Evolutionary conservation across 495 filamentous ascomycete species (phyloP).

Genomic region (Penicillium maclennaniae): DNA sequence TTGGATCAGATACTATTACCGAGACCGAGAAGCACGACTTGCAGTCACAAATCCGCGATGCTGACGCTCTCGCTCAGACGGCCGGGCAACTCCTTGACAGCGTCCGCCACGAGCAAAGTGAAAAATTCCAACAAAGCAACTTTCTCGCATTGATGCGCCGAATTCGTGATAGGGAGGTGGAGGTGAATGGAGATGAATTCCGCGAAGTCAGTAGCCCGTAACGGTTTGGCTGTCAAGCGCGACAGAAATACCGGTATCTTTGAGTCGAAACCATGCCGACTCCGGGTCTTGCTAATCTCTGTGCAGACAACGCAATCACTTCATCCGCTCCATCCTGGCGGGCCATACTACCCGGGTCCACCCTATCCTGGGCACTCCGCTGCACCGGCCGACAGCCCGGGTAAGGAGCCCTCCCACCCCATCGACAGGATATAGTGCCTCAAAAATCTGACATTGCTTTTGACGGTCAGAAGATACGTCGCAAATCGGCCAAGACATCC

Average conservation of each 20-base stretch:
- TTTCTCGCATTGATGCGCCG: conserved; percentile 75
- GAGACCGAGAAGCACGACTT: conserved; percentile 28
- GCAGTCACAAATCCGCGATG: conserved; percentile 36
- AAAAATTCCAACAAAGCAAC: conserved; percentile 74
- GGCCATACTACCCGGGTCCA: conserved; percentile 43
- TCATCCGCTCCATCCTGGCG: conserved; percentile 53
- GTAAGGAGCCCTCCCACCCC: conserved; percentile 20
- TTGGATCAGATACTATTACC: conserved; percentile 52
- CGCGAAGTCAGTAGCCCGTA: conserved; percentile 52
- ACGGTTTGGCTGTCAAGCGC: conserved; percentile 37
- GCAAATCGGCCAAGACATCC: conserved; percentile 2
- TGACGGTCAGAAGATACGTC: conserved; percentile 7
- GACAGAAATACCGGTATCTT: conserved; percentile 39
- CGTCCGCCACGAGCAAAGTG: conserved; percentile 59
- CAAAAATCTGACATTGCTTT: conserved; percentile 15
- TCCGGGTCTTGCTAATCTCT: conserved; percentile 37
- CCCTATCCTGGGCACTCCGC: conserved; percentile 8
- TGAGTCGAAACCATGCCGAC: conserved; percentile 22
- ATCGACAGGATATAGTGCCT: conserved; percentile 6
- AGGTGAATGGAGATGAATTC: conserved; percentile 51
- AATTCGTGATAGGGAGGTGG: conserved; percentile 51
- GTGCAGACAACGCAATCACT: conserved; percentile 44
- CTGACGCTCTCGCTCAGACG: conserved; percentile 66
- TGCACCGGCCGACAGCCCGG: conserved; percentile 7
- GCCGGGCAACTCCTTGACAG: conserved; percentile 69